These are phyloP conservation scores for Fusarium domesticum DNA, from an alignment of 2,329 filamentous ascomycete genomes.

Conservation along the genomic window DNA sequence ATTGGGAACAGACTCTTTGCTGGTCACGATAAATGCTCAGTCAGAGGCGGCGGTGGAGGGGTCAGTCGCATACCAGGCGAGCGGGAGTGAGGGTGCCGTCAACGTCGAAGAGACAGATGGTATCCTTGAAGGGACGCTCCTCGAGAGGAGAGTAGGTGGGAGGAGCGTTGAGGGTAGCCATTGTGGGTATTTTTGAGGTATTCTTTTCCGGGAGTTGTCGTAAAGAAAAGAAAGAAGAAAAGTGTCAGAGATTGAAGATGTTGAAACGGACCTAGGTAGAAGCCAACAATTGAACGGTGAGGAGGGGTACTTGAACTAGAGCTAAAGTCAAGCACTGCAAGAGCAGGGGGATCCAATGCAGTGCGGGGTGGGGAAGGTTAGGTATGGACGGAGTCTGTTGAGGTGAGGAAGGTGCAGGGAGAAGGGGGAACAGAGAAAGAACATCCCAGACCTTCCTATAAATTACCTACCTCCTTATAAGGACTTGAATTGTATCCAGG, in stretches of 20 bases:
- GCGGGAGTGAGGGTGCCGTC: constrained; percentile 87
- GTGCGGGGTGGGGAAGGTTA: not conserved
- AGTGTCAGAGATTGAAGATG: constrained; percentile 7
- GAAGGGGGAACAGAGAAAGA: not conserved
- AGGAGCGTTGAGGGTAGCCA: constrained; percentile 35
- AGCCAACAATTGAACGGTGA: not conserved
- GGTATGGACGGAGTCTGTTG: not conserved
- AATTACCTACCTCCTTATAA: not conserved
- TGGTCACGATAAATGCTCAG: not conserved
- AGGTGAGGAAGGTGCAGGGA: not conserved
- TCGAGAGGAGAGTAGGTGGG: constrained; percentile 68
- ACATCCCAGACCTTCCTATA: not conserved
- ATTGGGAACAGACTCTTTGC: not conserved
- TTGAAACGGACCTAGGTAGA: not conserved
- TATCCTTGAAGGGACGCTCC: constrained; percentile 85
- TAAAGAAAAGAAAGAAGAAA: constrained; percentile 4
- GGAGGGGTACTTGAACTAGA: not conserved
- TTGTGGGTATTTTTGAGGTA: constrained; percentile 27
- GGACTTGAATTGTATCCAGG: too few relatives aligned
- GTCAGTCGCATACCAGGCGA: constrained; percentile 58
- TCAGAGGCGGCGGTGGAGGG: not conserved
- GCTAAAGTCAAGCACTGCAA: not conserved
- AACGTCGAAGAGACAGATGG: constrained; percentile 93
- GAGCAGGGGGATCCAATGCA: not conserved
- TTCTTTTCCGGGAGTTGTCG: constrained; percentile 2